phyloP scores from a whole-genome alignment of 768 basidiomycete species.

The Cyclocybe aegerita region DNA sequence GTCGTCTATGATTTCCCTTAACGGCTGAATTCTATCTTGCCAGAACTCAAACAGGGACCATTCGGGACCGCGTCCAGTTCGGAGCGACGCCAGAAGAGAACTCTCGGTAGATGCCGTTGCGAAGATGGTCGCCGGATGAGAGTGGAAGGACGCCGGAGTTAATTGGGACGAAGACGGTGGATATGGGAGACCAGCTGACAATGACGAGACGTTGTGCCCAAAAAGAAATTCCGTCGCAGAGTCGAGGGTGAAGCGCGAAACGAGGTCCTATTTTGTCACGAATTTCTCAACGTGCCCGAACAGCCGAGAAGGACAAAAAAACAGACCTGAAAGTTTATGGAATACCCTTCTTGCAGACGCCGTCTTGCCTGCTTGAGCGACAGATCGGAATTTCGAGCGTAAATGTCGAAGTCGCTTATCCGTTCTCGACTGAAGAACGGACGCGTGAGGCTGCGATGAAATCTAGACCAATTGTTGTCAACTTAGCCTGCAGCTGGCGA shows the following conservation, averaged over 20 bases:
- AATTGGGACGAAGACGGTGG: slow-evolving; percentile 30
- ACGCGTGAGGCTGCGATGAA: slow-evolving; percentile 67
- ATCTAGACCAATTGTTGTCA: slow-evolving; percentile 25
- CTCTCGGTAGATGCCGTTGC: slow-evolving; percentile 47
- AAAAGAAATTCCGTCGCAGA: slow-evolving; percentile 64
- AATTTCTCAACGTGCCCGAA: not conserved
- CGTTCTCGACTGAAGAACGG: slow-evolving; percentile 68
- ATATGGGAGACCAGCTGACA: slow-evolving; percentile 50
- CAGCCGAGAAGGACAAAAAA: not conserved
- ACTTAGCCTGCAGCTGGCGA: not conserved
- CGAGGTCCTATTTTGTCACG: slow-evolving; percentile 34
- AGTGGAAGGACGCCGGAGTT: slow-evolving; percentile 23
- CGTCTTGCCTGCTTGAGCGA: slow-evolving; percentile 42
- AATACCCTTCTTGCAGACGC: slow-evolving; percentile 43
- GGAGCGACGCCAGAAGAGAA: slow-evolving; percentile 34
- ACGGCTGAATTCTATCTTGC: slow-evolving; percentile 40
- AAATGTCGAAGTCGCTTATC: slow-evolving; percentile 63
- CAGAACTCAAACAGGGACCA: slow-evolving; percentile 46
- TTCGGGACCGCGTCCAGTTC: slow-evolving; percentile 35
- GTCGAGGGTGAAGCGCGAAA: slow-evolving; percentile 60
- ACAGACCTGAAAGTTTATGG: slow-evolving; percentile 61
- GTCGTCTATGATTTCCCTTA: slow-evolving; percentile 43
- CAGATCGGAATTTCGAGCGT: slow-evolving; percentile 51
- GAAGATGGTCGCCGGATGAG: slow-evolving; percentile 43
- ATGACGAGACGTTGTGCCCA: slow-evolving; percentile 47